Conservation (phyloP, 805 yeast genomes). For the Wilhelminamyces savonicus region DNA sequence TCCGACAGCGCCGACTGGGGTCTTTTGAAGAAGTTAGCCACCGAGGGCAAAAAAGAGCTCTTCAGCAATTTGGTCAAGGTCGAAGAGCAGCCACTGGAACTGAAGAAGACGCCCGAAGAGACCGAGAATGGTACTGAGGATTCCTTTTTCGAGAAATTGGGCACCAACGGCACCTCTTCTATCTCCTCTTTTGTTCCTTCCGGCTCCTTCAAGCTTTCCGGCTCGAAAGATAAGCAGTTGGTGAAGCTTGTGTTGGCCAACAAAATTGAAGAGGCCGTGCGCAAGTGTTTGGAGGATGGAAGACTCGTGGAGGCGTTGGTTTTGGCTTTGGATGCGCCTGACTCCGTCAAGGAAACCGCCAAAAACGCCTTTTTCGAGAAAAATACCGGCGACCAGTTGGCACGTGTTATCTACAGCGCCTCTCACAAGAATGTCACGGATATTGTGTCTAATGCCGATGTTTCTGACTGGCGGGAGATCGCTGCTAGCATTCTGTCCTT, state of each 20-base stretch:
- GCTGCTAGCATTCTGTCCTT: slow-evolving; percentile 65
- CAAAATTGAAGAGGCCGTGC: slow-evolving; percentile 60
- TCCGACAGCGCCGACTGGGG: slow-evolving; percentile 54
- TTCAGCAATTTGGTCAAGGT: slow-evolving; percentile 25
- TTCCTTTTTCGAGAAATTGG: slow-evolving; percentile 33
- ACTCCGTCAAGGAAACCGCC: slow-evolving; percentile 56
- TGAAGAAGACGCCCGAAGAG: slow-evolving; percentile 13
- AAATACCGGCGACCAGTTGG: slow-evolving; percentile 46
- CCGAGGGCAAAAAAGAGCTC: slow-evolving; percentile 44
- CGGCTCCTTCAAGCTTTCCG: slow-evolving; percentile 45
- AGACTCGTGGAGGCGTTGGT: slow-evolving; percentile 74
- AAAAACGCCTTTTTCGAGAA: slow-evolving; percentile 64
- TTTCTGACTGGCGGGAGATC: slow-evolving; percentile 76
- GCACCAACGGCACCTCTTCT: slow-evolving; percentile 12
- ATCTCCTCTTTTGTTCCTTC: slow-evolving; percentile 37
- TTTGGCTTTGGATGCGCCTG: slow-evolving; percentile 65
- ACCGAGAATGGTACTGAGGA: slow-evolving; percentile 13
- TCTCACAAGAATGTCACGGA: slow-evolving; percentile 55
- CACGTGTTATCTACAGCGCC: slow-evolving; percentile 69
- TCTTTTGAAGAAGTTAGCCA: slow-evolving; percentile 45
- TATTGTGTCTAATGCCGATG: slow-evolving; percentile 70
- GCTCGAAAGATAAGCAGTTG: slow-evolving; percentile 29
- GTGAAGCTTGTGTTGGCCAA: slow-evolving; percentile 48
- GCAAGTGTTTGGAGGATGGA: slow-evolving; percentile 55
- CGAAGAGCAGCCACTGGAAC: no score